Evolutionary conservation across 2,329 filamentous ascomycete species (phyloP), one percentile per base, ranked within the genome.

Genomic region (Aspergillus brasiliensis): DNA sequence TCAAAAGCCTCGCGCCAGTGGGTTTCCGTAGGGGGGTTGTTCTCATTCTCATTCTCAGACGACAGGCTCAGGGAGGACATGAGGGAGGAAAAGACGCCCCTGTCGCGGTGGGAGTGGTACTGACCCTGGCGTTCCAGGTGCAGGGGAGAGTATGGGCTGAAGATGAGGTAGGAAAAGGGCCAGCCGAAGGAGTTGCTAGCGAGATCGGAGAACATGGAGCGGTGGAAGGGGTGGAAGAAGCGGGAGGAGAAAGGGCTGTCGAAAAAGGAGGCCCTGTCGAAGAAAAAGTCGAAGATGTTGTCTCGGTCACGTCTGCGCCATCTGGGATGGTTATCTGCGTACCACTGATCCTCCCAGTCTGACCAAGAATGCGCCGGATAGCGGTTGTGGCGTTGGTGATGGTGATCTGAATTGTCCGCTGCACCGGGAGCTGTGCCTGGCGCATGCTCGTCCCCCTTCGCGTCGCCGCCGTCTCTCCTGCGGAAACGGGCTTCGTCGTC

Each of bases 1-100:
- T 87, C 84, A 64, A 86, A 87, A 0, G 85, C 85, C 53, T 82
- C 81, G 15, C 82, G 78, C 84, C 84, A 86, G 31, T 77, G 77
- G 0, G 76, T 75, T 52, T 76, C 74, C 1, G 60, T 63, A 2
- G 51, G 75, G 64, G 11, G 31, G 11, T 15, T 34, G 31, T 34
- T 34, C n/a, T n/a, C n/a, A 11, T 34, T 34, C 31, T 63, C 77
- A 72, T 58, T 75, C 57, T 70, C 74, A 27, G 66, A 78, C 51
- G 61, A 71, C 38, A 42, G 59, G 27, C 66, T 67, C 34, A 75
- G 61, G 11, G 74, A 71, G 0, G 73, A 71, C 63, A 77, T 69
- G 55, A 77, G 65, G 7, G 74, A 76, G 2, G 72, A 73, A 10
- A 76, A 69, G 0, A 73, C 64, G 3, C 74, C 72, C 5, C 62